phyloP scores from a whole-genome alignment of 2,329 filamentous ascomycete species.

The Aspergillus vadensis region DNA sequence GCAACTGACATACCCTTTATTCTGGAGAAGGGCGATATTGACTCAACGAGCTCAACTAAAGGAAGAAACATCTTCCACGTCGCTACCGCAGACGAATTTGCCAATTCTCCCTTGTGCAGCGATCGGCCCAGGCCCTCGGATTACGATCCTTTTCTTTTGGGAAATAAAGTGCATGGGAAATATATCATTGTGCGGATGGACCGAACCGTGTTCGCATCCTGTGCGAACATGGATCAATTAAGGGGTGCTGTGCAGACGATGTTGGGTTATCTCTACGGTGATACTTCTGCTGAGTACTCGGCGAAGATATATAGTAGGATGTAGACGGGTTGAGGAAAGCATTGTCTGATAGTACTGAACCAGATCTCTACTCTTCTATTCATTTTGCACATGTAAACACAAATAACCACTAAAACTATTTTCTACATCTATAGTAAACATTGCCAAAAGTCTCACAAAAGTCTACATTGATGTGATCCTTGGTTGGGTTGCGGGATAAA shows the following conservation, averaged over 20 bases:
- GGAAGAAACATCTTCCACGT: conserved; percentile 20
- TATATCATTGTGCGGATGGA: conserved; percentile 38
- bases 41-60: too few species aligned
- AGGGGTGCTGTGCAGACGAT: neutral
- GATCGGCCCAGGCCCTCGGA: conserved; percentile 31
- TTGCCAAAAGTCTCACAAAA: too few species aligned
- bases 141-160: conserved; percentile 32
- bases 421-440: too few species aligned
- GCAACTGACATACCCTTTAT: conserved; percentile 12
- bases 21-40: conserved; percentile 6
- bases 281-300: neutral
- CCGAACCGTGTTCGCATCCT: conserved; percentile 39
- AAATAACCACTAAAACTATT: too few species aligned
- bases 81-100: conserved; percentile 34
- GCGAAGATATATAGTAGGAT: too few species aligned
- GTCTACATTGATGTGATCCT: too few species aligned
- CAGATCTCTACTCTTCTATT: too few species aligned
- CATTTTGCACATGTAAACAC: too few species aligned
- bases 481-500: too few species aligned
- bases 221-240: conserved; percentile 26
- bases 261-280: neutral
- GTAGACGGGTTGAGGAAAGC: too few species aligned
- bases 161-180: conserved; percentile 22
- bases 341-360: too few species aligned
- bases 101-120: conserved; percentile 29